Base-by-base conservation (phyloP, 2,329 filamentous ascomycete species). In the Alternaria solani region DNA sequence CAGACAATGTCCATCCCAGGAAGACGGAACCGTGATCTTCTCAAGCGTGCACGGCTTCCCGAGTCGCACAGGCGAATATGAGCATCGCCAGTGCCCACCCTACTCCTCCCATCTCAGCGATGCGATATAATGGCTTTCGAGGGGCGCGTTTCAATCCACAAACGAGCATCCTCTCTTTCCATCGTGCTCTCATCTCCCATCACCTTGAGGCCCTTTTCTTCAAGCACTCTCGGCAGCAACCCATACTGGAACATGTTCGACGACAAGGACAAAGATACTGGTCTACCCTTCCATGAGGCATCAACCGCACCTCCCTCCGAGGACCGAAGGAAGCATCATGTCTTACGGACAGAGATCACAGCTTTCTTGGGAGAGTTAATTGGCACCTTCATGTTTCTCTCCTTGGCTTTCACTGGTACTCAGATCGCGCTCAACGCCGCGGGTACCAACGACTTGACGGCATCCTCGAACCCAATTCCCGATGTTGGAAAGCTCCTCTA, bases 391-490 rank as follows among this genome's bases (percentile, higher is more conserved):
- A 75, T 83, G 62, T 83, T 83, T 67, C 72, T 83, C 23, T 74
- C 70, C 32, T 63, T 77, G 36, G 72, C 74, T 3, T 76, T 76
- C 51, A 60, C 71, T 20, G 72, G 70, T 25, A 74, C 74, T 12
- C 84, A 87, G 71, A 78, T 86, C 23, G 78, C 82, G 62, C 84
- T 85, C 53, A 81, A 84, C 7, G 67, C 69, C 34, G 61, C 69
- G 5, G 55, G 55, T n/a, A 58, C 51, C 23, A 43, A 60, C 79
- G 77, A 65, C 81, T 57, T 68, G 26, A 64, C 54, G 4, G 55
- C 61, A 8, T 59, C 57, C 41, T 48, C 60, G 1, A 55, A 63
- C 11, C 54, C 61, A 9, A 48, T 49, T 16, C 66, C 61, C 23
- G 65, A 69, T 43, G 64, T 66, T 20, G 62, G 53, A 11, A 64